Evolutionary conservation across 1,139 yeast genomes (phyloP), one percentile per base, ranked within the genome.

Genomic region (Kodamaea ohmeri): DNA sequence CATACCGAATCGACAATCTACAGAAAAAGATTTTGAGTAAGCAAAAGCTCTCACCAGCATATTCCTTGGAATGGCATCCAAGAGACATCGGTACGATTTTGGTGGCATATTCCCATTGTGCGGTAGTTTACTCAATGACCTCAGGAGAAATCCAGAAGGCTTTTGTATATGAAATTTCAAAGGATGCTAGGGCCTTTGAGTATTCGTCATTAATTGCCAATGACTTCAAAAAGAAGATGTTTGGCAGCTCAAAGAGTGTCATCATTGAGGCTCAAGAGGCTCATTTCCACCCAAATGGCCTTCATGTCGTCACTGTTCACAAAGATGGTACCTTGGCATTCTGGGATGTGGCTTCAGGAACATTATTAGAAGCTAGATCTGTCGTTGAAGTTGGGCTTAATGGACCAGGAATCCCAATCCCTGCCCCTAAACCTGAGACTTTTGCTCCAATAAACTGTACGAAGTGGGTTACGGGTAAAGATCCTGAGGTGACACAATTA

Each of bases 201-300:
- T 53, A 56, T 41, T 53, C 71, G 1, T 48, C 56, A 21, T 44
- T 45, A 31, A 49, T 65, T 4, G 60, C 61, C 19, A 76, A 71
- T 36, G 64, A 74, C 2, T 71, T 76, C 4, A 71, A 71, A 45
- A 65, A 61, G 51, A 69, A 67, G 47, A 39, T 70, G 27, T 71
- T 71, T 47, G 68, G 72, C 7, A 55, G 61, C n/a, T 56, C 64
- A 4, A 68, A 67, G 40, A 66, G 60, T n/a, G 58, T 70, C 2
- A 45, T 58, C 21, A 83, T 92, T 1, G 76, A 68, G 31, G 55
- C 86, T 2, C 50, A 67, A 2, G 79, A 78, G 38, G 82, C 96
- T 0, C 68, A 79, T 29, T 92, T 87, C 77, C 97, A 90, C 56
- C 98, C 99, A 2, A 88, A 89, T 56, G 97, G 97, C 0, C 72